phyloP scores from a whole-genome alignment of 176 grass and related monocot species.

The Elymus sibiricus region DNA sequence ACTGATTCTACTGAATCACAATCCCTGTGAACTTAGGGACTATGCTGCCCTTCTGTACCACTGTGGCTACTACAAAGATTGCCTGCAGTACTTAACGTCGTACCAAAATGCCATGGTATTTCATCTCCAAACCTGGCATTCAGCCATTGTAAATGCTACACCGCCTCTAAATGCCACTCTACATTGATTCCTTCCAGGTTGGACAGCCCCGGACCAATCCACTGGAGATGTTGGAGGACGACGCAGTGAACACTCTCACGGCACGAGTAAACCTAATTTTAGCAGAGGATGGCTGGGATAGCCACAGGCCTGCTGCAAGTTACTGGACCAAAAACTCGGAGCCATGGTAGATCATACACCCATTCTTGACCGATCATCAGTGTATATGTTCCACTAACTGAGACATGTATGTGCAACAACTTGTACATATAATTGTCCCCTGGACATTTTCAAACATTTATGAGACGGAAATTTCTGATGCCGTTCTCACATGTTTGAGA shows the following conservation, averaged over 20 bases:
- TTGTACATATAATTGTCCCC: slow-evolving; percentile 15
- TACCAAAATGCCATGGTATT: slow-evolving; percentile 52
- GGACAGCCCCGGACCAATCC: background rate
- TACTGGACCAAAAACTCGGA: slow-evolving; percentile 75
- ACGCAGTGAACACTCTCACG: slow-evolving; percentile 47
- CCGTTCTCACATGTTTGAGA: background rate
- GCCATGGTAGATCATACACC: slow-evolving; percentile 62
- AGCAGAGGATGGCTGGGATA: slow-evolving; percentile 75
- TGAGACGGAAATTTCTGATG: background rate
- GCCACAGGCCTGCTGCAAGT: slow-evolving; percentile 12
- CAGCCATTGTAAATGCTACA: background rate
- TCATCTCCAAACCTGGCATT: slow-evolving; percentile 11
- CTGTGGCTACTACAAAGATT: slow-evolving; percentile 79
- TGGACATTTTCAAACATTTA: background rate
- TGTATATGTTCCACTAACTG: slow-evolving; percentile 8
- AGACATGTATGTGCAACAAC: background rate
- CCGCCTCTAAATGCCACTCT: background rate
- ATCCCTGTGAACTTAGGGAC: slow-evolving; percentile 62
- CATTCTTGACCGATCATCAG: background rate
- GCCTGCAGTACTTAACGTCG: slow-evolving; percentile 53
- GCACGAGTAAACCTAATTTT: slow-evolving; percentile 54
- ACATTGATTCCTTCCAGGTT: slow-evolving; percentile 29
- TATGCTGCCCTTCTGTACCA: slow-evolving; percentile 89
- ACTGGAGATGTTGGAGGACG: slow-evolving; percentile 55
- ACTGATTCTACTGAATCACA: slow-evolving; percentile 54